Conservation (phyloP, 163 green algal genomes). For the Chlamydomonas reinhardtii region DNA sequence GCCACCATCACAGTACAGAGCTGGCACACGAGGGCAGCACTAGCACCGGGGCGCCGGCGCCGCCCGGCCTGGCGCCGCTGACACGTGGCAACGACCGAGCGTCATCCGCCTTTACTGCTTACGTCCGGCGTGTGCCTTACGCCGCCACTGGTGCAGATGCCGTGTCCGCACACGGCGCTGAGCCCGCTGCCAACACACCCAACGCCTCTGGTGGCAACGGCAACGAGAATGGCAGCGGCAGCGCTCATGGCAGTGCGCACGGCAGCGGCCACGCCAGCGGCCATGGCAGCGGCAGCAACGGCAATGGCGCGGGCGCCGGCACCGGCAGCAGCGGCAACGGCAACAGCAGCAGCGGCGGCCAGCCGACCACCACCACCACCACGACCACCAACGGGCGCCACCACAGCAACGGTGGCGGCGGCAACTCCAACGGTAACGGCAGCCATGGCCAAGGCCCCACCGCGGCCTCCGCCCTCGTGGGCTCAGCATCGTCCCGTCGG, state of each 20-base stretch:
- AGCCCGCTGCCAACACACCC: too few species aligned
- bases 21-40: slow-evolving; percentile 13
- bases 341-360: not conserved
- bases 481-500: not conserved
- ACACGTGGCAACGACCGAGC: not conserved
- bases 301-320: not conserved
- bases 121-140: not conserved
- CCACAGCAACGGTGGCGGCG: not conserved
- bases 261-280: not conserved
- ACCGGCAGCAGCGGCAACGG: not conserved
- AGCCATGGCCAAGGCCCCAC: not conserved
- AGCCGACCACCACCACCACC: not conserved
- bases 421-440: not conserved
- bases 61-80: not conserved
- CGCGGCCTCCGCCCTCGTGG: too few species aligned
- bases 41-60: not conserved
- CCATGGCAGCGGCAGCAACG: not conserved
- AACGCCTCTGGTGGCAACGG: not conserved
- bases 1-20: not conserved
- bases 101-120: slow-evolving; percentile 41
- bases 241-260: not conserved
- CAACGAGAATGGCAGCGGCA: not conserved
- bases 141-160: not conserved
- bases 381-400: not conserved
- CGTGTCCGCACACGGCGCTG: not conserved